Base-by-base conservation (phyloP, 306 rosid species). In the Pyrus betulifolia region DNA sequence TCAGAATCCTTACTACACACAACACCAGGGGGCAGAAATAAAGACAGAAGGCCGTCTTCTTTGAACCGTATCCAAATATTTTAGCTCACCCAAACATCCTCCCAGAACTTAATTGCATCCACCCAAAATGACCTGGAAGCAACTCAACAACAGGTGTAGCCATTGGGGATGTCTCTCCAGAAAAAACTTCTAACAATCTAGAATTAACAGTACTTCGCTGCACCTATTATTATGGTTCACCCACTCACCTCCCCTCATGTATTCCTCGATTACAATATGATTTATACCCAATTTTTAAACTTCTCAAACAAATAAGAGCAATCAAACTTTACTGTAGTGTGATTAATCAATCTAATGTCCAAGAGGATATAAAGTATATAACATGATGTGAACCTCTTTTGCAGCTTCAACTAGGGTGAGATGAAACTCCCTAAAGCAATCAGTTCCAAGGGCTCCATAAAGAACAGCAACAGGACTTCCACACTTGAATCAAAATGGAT, bases 381-480 rank as follows among this genome's bases (percentile, higher is more conserved):
- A 70, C 74, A 68, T 68, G 70, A 44, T 74, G 30, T 65, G 15
- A 45, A 96, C 98, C 97, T 91, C 84, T 87, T 88, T 84, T 69
- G 96, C 92, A 78, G 99, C 98, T 80, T 80, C 87, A 74, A 83
- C 84, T 4, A 96, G 86, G 78, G 91, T 79, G 78, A 33, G 51
- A 75, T 96, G 99, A 79, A 96, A 96, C 75, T 92, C 91, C 85
- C 79, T 82, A 77, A 92, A 96, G 91, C 99, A 96, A 71, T 40
- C 68, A 70, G 98, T 89, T 77, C 93, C 97, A 55, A 91, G 93
- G 38, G 99, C 96, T 21, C 99, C 99, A 81, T 92, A 92, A 60
- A 91, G 99, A 71, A 96, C 78, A 74, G 91, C 91, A 77, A 92
- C 88, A 5, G 92, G 89, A 85, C 91, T 83, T 78, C 88, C 92